phyloP scores from a whole-genome alignment of 192 early-diverging fungal species.

The Kickxella alabastrina region DNA sequence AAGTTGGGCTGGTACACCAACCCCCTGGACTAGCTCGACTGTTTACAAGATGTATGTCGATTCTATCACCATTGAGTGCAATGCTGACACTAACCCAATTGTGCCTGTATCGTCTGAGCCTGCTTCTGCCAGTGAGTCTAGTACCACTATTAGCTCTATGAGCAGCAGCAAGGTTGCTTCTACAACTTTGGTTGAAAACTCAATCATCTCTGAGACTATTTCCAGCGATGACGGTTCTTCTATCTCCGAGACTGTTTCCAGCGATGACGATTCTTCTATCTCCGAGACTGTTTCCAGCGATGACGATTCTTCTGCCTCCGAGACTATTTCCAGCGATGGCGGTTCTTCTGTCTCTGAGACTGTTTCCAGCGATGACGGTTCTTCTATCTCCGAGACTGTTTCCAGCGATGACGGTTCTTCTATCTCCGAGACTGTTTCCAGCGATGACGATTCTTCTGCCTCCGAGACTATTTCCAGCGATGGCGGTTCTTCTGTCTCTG shows the following conservation, averaged over 20 bases:
- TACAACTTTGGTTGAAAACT: too few relatives aligned
- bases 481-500: not conserved
- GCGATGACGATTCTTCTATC: not conserved
- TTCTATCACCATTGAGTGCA: constrained; percentile 52
- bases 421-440: not conserved
- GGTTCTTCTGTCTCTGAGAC: not conserved
- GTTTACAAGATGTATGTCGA: constrained; percentile 57
- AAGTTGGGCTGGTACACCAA: constrained; percentile 60
- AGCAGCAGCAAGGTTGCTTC: too few relatives aligned
- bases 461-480: not conserved
- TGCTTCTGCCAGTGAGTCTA: too few relatives aligned
- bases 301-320: not conserved
- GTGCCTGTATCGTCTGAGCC: too few relatives aligned
- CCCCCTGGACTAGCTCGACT: constrained; percentile 48
- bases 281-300: not conserved
- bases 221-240: not conserved
- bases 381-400: not conserved
- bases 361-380: not conserved
- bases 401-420: not conserved
- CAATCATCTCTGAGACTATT: too few relatives aligned
- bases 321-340: not conserved
- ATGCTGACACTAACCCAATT: constrained; percentile 1
- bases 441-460: too few relatives aligned
- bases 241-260: too few relatives aligned
- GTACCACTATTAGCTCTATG: too few relatives aligned